Percentiles rank a stretch among this genome's conserved stretches.
These are phyloP conservation scores for Zymoseptoria brevis DNA, from an alignment of 2,329 filamentous ascomycete genomes.

Conservation along the genomic window DNA sequence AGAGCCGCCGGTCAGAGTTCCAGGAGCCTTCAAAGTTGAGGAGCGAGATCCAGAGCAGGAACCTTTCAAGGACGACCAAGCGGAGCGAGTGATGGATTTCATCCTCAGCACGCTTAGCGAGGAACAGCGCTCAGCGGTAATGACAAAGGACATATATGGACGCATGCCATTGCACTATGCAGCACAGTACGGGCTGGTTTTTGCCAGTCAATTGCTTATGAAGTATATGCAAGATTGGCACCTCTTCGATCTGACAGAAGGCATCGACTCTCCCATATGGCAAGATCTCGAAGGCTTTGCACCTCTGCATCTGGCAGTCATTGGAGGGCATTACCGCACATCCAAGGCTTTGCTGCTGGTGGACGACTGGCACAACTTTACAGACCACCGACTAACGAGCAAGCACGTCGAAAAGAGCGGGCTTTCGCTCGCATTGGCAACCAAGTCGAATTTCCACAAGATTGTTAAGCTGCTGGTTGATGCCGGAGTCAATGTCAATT, in stretches of 20 bases:
- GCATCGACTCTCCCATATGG: slow-evolving; percentile 82
- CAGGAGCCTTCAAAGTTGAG: slow-evolving; percentile 54
- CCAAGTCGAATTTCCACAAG: slow-evolving; percentile 73
- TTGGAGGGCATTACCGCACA: slow-evolving; percentile 80
- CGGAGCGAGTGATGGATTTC: slow-evolving; percentile 58
- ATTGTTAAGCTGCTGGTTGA: slow-evolving; percentile 85
- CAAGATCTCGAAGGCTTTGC: slow-evolving; percentile 88
- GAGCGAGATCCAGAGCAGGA: slow-evolving; percentile 54
- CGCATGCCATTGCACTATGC: slow-evolving; percentile 86
- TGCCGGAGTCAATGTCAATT: slow-evolving; percentile 87
- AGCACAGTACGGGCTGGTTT: slow-evolving; percentile 86
- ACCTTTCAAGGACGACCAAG: slow-evolving; percentile 61
- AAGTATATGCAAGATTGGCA: slow-evolving; percentile 82
- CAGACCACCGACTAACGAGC: slow-evolving; percentile 49
- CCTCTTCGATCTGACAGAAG: slow-evolving; percentile 73
- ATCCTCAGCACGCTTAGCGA: slow-evolving; percentile 60
- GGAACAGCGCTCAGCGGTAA: slow-evolving; percentile 60
- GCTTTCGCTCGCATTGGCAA: slow-evolving; percentile 78
- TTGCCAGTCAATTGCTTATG: slow-evolving; percentile 83
- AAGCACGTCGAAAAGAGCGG: slow-evolving; percentile 73
- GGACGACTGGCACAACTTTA: slow-evolving; percentile 30
- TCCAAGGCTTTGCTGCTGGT: slow-evolving; percentile 73
- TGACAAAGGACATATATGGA: slow-evolving; percentile 66
- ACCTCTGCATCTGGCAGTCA: slow-evolving; percentile 83
- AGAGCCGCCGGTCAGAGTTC: slow-evolving; percentile 55